Conservation (phyloP, 1,284 basidiomycete genomes). For the Coriolopsis trogii region DNA sequence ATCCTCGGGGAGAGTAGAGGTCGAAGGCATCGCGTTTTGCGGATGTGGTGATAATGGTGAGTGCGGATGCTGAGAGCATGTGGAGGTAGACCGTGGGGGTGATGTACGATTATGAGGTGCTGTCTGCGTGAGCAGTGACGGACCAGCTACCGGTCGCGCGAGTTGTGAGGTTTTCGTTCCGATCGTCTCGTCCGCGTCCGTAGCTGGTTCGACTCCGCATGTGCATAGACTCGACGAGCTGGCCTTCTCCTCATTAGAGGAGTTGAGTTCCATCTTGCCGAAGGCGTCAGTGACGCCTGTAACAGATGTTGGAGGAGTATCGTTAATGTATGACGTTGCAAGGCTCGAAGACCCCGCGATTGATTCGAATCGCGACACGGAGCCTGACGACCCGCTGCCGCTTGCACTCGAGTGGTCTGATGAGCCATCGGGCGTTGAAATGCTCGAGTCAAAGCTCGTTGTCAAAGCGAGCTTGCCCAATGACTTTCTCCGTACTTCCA, state of each 20-base stretch:
- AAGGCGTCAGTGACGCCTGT: conserved; percentile 33
- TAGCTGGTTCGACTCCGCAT: conserved; percentile 10
- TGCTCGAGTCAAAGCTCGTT: conserved; percentile 13
- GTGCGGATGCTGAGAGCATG: conserved; percentile 31
- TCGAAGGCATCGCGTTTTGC: conserved; percentile 3
- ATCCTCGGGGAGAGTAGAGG: conserved; percentile 12
- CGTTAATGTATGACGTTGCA: conserved; percentile 27
- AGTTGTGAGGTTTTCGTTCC: conserved; percentile 12
- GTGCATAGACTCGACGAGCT: conserved; percentile 12
- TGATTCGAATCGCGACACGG: conserved; percentile 13
- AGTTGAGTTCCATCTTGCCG: conserved; percentile 27
- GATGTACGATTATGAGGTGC: conserved; percentile 42
- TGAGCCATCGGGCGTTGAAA: conserved; percentile 23
- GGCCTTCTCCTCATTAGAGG: conserved; percentile 10
- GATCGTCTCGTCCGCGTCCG: conserved; percentile 4
- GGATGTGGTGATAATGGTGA: conserved; percentile 24
- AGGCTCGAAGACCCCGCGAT: conserved; percentile 29
- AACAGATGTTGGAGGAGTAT: conserved; percentile 38
- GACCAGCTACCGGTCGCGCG: conserved; percentile 32
- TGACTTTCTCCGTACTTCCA: conserved; percentile 15
- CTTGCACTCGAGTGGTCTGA: conserved; percentile 30
- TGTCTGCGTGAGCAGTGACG: conserved; percentile 72
- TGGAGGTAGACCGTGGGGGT: conserved; percentile 24
- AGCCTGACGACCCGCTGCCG: conserved; percentile 20
- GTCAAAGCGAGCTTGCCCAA: conserved; percentile 19